Evolutionary conservation across 179 eudicot genomes (phyloP).

Genomic region (Spergularia azorica): DNA sequence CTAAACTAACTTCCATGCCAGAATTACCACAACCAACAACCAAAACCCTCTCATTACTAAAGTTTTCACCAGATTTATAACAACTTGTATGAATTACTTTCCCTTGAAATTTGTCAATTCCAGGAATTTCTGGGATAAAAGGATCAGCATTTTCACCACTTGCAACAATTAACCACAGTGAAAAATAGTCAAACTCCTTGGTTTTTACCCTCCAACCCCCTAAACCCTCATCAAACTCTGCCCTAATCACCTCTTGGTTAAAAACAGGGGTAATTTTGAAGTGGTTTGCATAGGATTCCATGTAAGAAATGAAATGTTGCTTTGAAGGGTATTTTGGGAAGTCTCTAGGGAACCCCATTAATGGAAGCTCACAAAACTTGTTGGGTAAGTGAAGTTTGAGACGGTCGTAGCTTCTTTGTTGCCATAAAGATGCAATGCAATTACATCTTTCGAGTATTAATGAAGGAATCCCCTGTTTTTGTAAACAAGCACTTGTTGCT

Average conservation of each 20-base stretch:
- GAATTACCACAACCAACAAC: conserved; percentile 97
- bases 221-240: conserved; percentile 37
- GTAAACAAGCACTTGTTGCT: conserved; percentile 77
- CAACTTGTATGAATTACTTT: conserved; percentile 63
- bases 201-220: conserved; percentile 60
- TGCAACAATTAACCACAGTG: conserved; percentile 78
- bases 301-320: conserved; percentile 67
- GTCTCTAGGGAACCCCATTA: conserved; percentile 53
- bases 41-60: conserved; percentile 55
- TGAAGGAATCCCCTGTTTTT: conserved; percentile 52
- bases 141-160: conserved; percentile 95
- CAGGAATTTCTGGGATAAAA: conserved; percentile 63
- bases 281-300: conserved; percentile 66
- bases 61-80: conserved; percentile 64
- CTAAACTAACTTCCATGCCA: conserved; percentile 92
- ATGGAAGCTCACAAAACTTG: conserved; percentile 81
- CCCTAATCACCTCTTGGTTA: conserved; percentile 47
- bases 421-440: conserved; percentile 94
- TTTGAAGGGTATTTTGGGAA: conserved; percentile 86
- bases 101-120: conserved; percentile 62
- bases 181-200: conserved; percentile 32
- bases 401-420: conserved; percentile 69
- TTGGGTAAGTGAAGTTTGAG: conserved; percentile 85
- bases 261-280: conserved; percentile 59
- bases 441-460: conserved; percentile 69